Conservation (phyloP, 768 basidiomycete species). For the Candolleomyces eurysporus region DNA sequence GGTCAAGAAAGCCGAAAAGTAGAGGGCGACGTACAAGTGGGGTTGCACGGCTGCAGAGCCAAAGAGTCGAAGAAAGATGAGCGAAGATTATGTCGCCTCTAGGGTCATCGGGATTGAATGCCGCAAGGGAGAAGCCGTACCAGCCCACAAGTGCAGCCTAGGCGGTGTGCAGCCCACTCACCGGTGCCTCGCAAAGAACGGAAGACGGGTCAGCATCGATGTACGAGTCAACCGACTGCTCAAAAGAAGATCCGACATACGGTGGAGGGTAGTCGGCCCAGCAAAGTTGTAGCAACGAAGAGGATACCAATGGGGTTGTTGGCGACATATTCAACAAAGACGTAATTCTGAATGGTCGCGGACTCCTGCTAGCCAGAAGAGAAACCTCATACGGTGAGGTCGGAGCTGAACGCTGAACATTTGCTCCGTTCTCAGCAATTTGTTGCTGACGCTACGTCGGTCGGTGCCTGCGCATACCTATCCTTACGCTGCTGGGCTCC, state of each 20-base stretch:
- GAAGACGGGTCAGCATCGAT: neutral
- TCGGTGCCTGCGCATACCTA: too few species aligned
- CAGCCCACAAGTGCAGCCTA: constrained; percentile 33
- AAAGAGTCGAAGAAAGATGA: constrained; percentile 48
- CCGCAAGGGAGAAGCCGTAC: constrained; percentile 32
- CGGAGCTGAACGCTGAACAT: too few species aligned
- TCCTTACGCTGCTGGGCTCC: too few species aligned
- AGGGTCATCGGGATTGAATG: constrained; percentile 33
- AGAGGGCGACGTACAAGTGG: constrained; percentile 33
- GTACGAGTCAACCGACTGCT: neutral
- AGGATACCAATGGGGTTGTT: too few species aligned
- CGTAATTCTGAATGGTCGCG: too few species aligned
- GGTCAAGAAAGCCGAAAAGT: neutral
- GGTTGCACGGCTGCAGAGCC: constrained; percentile 45
- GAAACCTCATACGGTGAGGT: too few species aligned
- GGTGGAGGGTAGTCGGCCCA: neutral
- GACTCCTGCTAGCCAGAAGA: too few species aligned
- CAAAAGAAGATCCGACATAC: neutral
- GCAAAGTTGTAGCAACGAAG: neutral
- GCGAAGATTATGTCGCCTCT: constrained; percentile 47
- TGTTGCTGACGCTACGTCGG: too few species aligned
- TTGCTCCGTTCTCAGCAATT: too few species aligned
- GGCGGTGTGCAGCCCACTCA: constrained; percentile 46
- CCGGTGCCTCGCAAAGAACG: constrained; percentile 33
- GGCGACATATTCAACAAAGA: too few species aligned